Conservation (phyloP, 805 yeast species). For the Candida rishiriensis region DNA sequence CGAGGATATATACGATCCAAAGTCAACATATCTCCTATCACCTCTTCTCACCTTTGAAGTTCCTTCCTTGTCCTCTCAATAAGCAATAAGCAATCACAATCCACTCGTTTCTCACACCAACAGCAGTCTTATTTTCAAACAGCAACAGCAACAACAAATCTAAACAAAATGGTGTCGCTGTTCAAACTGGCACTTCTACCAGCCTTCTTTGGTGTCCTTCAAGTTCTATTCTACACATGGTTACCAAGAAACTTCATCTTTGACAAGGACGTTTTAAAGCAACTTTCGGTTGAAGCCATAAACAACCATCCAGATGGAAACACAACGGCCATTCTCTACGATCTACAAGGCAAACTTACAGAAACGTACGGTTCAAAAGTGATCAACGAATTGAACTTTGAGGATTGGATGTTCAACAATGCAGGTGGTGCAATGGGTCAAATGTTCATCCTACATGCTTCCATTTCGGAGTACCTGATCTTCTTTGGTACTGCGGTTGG, state of each 20-base stretch:
- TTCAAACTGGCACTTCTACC: conserved; percentile 21
- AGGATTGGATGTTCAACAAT: conserved; percentile 94
- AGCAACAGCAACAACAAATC: too few relatives aligned
- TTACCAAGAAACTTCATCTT: conserved; percentile 69
- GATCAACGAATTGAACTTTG: conserved; percentile 65
- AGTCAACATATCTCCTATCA: too few relatives aligned
- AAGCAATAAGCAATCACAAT: neutral
- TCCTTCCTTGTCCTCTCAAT: too few relatives aligned
- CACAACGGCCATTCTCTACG: conserved; percentile 58
- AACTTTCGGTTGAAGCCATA: conserved; percentile 52
- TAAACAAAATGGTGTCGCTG: conserved; percentile 8
- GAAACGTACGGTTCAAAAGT: conserved; percentile 60
- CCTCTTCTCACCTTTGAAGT: too few relatives aligned
- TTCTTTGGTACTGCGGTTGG: conserved; percentile 92
- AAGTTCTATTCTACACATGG: conserved; percentile 51
- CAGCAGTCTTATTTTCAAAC: too few relatives aligned
- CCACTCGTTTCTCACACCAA: neutral
- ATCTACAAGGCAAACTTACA: conserved; percentile 54
- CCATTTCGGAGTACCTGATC: conserved; percentile 87
- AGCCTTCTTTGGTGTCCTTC: conserved; percentile 30
- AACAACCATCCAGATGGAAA: conserved; percentile 50
- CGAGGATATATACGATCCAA: too few relatives aligned
- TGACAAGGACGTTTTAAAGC: conserved; percentile 58
- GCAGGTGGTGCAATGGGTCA: conserved; percentile 99
- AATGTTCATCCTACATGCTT: conserved; percentile 93